phyloP scores from a whole-genome alignment of 2,329 filamentous ascomycete genomes.

The Calonectria multiphialidica region DNA sequence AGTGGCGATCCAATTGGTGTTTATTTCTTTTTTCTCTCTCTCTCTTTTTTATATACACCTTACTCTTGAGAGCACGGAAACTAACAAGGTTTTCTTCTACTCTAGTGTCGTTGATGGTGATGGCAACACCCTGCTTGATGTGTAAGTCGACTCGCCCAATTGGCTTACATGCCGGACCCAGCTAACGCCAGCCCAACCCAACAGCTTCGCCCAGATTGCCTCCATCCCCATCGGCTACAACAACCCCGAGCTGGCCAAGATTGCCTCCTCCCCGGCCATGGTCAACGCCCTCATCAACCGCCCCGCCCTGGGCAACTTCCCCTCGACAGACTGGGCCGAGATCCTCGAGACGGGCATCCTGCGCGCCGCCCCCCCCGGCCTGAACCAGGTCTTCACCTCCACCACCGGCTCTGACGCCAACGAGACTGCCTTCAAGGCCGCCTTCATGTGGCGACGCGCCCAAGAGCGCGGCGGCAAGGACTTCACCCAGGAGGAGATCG shows the following conservation, averaged over 20 bases:
- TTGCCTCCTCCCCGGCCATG: slow-evolving; percentile 82
- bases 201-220: slow-evolving; percentile 86
- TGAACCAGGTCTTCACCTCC: slow-evolving; percentile 90
- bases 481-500: slow-evolving; percentile 81
- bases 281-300: slow-evolving; percentile 84
- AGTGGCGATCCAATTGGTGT: background rate
- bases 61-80: background rate
- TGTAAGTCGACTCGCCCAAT: slow-evolving; percentile 58
- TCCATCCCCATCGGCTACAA: slow-evolving; percentile 93
- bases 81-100: background rate
- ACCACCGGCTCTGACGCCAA: slow-evolving; percentile 92
- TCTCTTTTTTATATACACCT: too few species aligned
- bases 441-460: slow-evolving; percentile 90
- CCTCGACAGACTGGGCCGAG: slow-evolving; percentile 82
- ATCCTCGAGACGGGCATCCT: slow-evolving; percentile 84
- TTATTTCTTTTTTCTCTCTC: background rate
- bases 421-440: slow-evolving; percentile 93
- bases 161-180: background rate
- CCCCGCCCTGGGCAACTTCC: slow-evolving; percentile 90
- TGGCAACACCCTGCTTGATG: slow-evolving; percentile 77
- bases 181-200: background rate
- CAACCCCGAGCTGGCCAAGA: slow-evolving; percentile 78
- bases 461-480: slow-evolving; percentile 81
- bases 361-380: slow-evolving; percentile 85
- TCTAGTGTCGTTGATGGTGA: slow-evolving; percentile 71